A percentile compares a stretch with the other conserved stretches of the same genome.
These are phyloP conservation scores for Fusarium torulosum DNA, from an alignment of 2,329 filamentous ascomycete genomes.

Conservation along the genomic window DNA sequence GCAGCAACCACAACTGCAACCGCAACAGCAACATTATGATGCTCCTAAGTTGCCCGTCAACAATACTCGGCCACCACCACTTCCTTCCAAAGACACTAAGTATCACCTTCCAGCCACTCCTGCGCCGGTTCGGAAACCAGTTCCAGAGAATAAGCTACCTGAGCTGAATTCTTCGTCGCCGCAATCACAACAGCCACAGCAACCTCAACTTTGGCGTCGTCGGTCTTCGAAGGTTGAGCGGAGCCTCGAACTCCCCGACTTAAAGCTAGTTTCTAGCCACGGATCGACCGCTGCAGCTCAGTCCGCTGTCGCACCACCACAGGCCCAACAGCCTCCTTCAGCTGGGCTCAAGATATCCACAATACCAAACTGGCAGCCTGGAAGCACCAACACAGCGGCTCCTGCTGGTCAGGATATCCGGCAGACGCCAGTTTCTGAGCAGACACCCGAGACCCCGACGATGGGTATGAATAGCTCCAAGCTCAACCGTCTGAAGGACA, in stretches of 20 bases:
- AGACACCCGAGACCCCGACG: conserved; percentile 37
- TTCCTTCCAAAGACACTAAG: conserved; percentile 48
- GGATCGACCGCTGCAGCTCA: conserved; percentile 61
- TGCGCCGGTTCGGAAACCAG: conserved; percentile 33
- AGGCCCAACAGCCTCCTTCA: conserved; percentile 34
- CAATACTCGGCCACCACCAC: conserved; percentile 37
- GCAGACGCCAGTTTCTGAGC: conserved; percentile 27
- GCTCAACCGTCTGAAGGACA: conserved; percentile 50
- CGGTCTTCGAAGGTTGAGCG: conserved; percentile 64
- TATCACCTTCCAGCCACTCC: conserved; percentile 41
- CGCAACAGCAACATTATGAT: conserved; percentile 42
- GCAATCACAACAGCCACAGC: conserved; percentile 40
- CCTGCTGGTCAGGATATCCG: conserved; percentile 27
- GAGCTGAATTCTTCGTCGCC: conserved; percentile 46
- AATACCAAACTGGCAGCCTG: conserved; percentile 32
- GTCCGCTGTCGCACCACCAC: conserved; percentile 22
- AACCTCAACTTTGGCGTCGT: conserved; percentile 61
- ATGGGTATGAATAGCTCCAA: conserved; percentile 55
- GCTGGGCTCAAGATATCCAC: conserved; percentile 37
- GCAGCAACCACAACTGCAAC: conserved; percentile 26
- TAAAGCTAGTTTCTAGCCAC: conserved; percentile 63
- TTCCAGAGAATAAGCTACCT: conserved; percentile 25
- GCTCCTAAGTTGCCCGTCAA: conserved; percentile 28
- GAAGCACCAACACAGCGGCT: conserved; percentile 20
- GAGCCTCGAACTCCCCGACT: conserved; percentile 60